A percentile compares a stretch with the other conserved stretches of the same genome.
These are phyloP conservation scores for Ascoidea asiatica DNA, from an alignment of 805 yeast species.

Conservation along the genomic window DNA sequence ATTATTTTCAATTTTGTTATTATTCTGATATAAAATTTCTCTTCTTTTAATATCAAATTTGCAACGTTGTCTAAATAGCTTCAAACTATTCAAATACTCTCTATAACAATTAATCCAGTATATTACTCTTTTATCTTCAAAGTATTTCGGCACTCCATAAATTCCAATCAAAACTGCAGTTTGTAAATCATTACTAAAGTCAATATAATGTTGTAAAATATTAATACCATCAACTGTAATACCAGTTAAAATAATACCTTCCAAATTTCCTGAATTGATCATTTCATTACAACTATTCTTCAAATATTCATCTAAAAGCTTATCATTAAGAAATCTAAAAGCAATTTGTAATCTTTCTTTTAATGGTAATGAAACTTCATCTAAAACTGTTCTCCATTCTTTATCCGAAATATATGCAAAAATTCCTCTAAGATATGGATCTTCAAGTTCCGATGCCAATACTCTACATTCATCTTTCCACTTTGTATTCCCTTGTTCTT, in stretches of 20 bases:
- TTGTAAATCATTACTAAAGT: slow-evolving; percentile 81
- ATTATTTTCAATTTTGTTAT: no score
- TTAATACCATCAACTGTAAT: slow-evolving; percentile 75
- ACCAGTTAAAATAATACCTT: slow-evolving; percentile 87
- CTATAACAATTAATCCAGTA: slow-evolving; percentile 71
- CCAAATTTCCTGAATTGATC: slow-evolving; percentile 69
- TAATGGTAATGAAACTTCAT: slow-evolving; percentile 77
- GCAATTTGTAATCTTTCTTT: slow-evolving; percentile 89
- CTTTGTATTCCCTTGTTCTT: slow-evolving; percentile 37
- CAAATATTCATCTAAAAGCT: slow-evolving; percentile 61
- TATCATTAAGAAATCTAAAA: slow-evolving; percentile 67
- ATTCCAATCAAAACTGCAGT: slow-evolving; percentile 76
- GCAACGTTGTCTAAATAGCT: slow-evolving; percentile 64
- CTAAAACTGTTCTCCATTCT: slow-evolving; percentile 93
- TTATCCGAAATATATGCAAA: slow-evolving; percentile 90
- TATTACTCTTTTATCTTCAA: slow-evolving; percentile 56
- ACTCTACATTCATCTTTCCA: slow-evolving; percentile 92
- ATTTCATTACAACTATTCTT: slow-evolving; percentile 59
- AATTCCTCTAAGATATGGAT: slow-evolving; percentile 82
- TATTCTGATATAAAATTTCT: no score
- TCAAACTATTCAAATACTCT: slow-evolving; percentile 64
- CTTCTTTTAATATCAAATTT: slow-evolving; percentile 72
- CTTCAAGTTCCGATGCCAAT: slow-evolving; percentile 76
- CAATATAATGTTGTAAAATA: slow-evolving; percentile 74
- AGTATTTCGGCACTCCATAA: slow-evolving; percentile 75